Conservation (phyloP, 352 stramenopile species). For the Aphanomyces stellatus region DNA sequence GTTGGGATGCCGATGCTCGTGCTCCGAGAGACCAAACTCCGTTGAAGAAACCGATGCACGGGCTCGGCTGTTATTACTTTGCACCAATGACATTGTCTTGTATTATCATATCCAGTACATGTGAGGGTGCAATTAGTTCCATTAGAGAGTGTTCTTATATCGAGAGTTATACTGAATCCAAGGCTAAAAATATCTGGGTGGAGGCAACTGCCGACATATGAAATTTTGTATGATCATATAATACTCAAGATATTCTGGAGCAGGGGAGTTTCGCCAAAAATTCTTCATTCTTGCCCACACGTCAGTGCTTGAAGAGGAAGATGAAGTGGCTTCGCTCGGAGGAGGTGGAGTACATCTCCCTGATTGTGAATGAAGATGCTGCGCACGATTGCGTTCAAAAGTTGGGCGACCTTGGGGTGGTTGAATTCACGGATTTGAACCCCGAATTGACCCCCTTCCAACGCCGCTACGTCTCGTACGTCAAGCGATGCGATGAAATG, state of each 20-base stretch:
- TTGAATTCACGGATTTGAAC: constrained; percentile 99
- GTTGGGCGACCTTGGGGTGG: constrained; percentile 91
- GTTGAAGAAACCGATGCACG: too few relatives aligned
- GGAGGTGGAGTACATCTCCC: constrained; percentile 98
- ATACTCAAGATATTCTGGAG: not conserved
- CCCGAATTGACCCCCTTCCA: constrained; percentile 98
- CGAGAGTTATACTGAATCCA: too few relatives aligned
- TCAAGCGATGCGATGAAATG: constrained; percentile 98
- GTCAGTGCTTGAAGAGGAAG: not conserved
- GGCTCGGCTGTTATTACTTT: too few relatives aligned
- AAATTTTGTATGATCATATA: not conserved
- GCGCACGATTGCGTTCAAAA: constrained; percentile 96
- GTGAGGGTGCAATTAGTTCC: too few relatives aligned
- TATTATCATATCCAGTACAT: too few relatives aligned
- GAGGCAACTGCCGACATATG: too few relatives aligned
- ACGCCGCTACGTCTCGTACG: constrained; percentile 96
- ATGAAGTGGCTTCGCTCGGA: constrained; percentile 97
- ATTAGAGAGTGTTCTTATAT: too few relatives aligned
- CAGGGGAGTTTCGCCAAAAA: constrained; percentile 6
- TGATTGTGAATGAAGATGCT: constrained; percentile 98
- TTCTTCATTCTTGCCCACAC: too few relatives aligned
- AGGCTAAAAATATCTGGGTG: too few relatives aligned
- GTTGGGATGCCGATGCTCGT: too few relatives aligned
- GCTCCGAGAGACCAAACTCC: too few relatives aligned
- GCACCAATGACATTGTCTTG: too few relatives aligned